A percentile compares a stretch with the other conserved stretches of the same genome.
These are phyloP conservation scores for Diplodia corticola DNA, from an alignment of 2,329 filamentous ascomycete genomes.

Conservation along the genomic window DNA sequence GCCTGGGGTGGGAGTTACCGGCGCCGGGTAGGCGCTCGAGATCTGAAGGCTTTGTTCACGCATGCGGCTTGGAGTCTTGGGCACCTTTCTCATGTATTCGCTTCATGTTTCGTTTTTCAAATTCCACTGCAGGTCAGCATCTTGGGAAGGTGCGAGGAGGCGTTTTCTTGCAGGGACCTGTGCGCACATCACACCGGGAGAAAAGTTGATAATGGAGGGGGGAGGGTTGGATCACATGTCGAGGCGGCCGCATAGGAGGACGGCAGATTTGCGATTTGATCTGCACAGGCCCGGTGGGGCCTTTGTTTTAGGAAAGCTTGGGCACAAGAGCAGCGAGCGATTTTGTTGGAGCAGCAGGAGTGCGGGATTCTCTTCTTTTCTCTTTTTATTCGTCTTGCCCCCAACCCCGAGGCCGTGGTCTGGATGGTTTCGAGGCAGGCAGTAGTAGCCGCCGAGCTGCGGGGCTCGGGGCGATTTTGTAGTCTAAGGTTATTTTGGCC, in stretches of 20 bases:
- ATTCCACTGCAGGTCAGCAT: constrained; percentile 18
- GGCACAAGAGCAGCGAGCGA: constrained; percentile 8
- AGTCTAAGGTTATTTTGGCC: constrained; percentile 17
- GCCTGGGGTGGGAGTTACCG: constrained; percentile 33
- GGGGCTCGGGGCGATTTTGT: constrained; percentile 2
- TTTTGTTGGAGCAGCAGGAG: constrained; percentile 11
- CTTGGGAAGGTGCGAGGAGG: constrained; percentile 19
- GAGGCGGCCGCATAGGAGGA: constrained; percentile 3
- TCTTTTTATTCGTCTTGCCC: constrained; percentile 8
- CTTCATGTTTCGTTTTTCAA: constrained; percentile 10
- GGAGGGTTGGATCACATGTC: constrained; percentile 13
- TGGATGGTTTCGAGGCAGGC: background rate
- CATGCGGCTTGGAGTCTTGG: constrained; percentile 18
- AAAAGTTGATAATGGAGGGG: constrained; percentile 18
- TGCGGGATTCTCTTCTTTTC: background rate
- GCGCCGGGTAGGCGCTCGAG: constrained; percentile 1
- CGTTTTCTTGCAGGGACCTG: constrained; percentile 14
- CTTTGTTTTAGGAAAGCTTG: constrained; percentile 19
- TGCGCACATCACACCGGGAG: constrained; percentile 5
- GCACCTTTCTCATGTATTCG: constrained; percentile 19
- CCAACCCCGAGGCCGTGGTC: background rate
- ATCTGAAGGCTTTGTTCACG: constrained; percentile 10
- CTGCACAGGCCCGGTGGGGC: constrained; percentile 3
- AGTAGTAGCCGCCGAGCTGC: background rate
- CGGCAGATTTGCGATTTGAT: constrained; percentile 10